A percentile compares a stretch with the other conserved stretches of the same genome.
Evolutionary conservation across 768 basidiomycete genomes (phyloP).

Genomic region (Baorangia bicolor): DNA sequence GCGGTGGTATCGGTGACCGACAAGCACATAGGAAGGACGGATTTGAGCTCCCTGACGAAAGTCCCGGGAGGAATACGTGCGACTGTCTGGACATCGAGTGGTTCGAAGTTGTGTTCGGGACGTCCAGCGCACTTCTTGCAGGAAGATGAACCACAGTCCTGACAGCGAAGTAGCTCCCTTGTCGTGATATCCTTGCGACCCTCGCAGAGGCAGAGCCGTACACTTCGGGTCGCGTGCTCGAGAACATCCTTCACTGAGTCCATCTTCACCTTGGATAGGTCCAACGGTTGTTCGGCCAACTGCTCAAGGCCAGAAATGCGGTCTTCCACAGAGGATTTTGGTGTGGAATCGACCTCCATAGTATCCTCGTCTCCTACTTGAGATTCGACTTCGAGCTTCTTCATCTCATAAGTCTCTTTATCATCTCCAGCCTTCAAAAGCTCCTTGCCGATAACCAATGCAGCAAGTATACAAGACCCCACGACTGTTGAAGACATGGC

Average conservation of each 20-base stretch:
- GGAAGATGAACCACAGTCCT: constrained; percentile 73
- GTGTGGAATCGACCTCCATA: constrained; percentile 50
- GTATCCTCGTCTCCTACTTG: constrained; percentile 34
- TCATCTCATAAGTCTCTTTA: constrained; percentile 65
- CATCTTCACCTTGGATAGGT: constrained; percentile 57
- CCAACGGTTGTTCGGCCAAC: constrained; percentile 60
- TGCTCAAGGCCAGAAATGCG: constrained; percentile 73
- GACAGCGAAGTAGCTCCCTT: constrained; percentile 63
- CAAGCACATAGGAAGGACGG: constrained; percentile 84
- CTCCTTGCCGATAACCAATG: constrained; percentile 64
- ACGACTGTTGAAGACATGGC: constrained; percentile 99
- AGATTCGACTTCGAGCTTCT: constrained; percentile 40
- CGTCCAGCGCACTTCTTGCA: constrained; percentile 88
- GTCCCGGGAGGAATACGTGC: constrained; percentile 68
- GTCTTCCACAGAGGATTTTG: constrained; percentile 37
- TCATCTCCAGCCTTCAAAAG: constrained; percentile 69
- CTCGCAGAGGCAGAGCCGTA: constrained; percentile 88
- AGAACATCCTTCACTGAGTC: constrained; percentile 57
- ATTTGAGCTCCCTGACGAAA: constrained; percentile 78
- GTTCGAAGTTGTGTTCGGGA: constrained; percentile 77
- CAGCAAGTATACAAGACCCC: constrained; percentile 83
- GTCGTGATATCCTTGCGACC: constrained; percentile 78
- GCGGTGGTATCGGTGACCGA: constrained; percentile 50
- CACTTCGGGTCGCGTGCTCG: constrained; percentile 60
- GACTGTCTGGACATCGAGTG: constrained; percentile 49